Conservation (phyloP, 768 basidiomycete species). For the Mycena galopus region DNA sequence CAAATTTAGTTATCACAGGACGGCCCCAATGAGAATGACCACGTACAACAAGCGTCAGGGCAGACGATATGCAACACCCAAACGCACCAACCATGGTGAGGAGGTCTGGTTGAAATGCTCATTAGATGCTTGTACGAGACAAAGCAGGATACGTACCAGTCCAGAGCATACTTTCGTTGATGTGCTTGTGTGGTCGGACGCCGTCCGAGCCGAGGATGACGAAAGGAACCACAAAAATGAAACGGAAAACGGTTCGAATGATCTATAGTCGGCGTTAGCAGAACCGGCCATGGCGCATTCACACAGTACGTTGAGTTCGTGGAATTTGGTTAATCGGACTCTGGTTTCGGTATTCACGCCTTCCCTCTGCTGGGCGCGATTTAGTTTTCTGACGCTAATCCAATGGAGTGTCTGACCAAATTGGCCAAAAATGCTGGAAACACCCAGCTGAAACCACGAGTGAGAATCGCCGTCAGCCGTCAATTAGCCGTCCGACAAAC, state of each 20-base stretch:
- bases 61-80: slow-evolving; percentile 77
- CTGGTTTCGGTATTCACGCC: slow-evolving; percentile 75
- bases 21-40: not conserved
- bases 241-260: slow-evolving; percentile 81
- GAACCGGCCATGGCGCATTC: not conserved
- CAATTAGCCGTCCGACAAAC: too few relatives aligned
- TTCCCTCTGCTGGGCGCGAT: too few relatives aligned
- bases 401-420: slow-evolving; percentile 58
- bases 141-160: slow-evolving; percentile 52
- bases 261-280: slow-evolving; percentile 53
- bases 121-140: not conserved
- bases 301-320: slow-evolving; percentile 80
- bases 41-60: slow-evolving; percentile 78
- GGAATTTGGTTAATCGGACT: slow-evolving; percentile 81
- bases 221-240: slow-evolving; percentile 75
- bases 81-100: slow-evolving; percentile 69
- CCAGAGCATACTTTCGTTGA: slow-evolving; percentile 72
- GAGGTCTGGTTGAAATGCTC: slow-evolving; percentile 58
- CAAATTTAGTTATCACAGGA: not conserved
- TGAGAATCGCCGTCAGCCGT: too few relatives aligned
- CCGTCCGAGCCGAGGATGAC: slow-evolving; percentile 80
- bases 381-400: slow-evolving; percentile 55
- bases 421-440: slow-evolving; percentile 76
- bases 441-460: slow-evolving; percentile 57
- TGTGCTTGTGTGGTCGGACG: slow-evolving; percentile 66